Evolutionary conservation across 495 filamentous ascomycete genomes (phyloP), one percentile per base, ranked within the genome.

Genomic region (Penicillium psychrofluorescens): DNA sequence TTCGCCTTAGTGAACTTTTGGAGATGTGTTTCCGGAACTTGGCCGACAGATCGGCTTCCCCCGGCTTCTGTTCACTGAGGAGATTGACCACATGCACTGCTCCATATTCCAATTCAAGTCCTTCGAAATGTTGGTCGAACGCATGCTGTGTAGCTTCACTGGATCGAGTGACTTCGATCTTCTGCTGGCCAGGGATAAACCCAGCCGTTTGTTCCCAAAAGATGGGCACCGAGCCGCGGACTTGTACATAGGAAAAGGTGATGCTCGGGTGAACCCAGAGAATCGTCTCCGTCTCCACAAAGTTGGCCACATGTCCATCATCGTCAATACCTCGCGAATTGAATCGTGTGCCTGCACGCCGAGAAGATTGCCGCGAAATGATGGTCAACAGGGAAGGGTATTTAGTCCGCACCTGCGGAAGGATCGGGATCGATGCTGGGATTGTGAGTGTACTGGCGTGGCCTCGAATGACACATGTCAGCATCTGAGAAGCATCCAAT

Each of bases 321-420:
- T 98, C 92, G 55, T 98, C 92, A 47, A 97, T 95, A 34, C 92
- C 92, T 44, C 92, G 78, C 29, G 90, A 85, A 64, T 98, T 97
- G 71, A 97, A 98, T 45, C 92, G 76, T 14, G 92, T 98, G 11
- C 92, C 92, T 38, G 94, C 92, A 64, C 90, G 84, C 50, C 81
- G 76, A 58, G 92, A 97, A 7, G 90, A 95, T 40, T 96, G 71
- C 12, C 94, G 81, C 7, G 92, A 97, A 30, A 96, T 90, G 13
- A 97, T 69, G 4, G 90, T 95, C 45, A 98, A 68, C 32, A 77
- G 78, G 2, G 88, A 88, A 6, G 90, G 89, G 33, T 90, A 60
- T n/a, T 88, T 89, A 13, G 79, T 77, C 10, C 62, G 54, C 7
- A 62, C 54, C 11, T 58, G 57, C 35, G 70, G 62, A 11, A 75